Percentiles rank a stretch among this genome's conserved stretches.
phyloP scores from a whole-genome alignment of 2,329 filamentous ascomycete species.

The Paecilomyces sp. region DNA sequence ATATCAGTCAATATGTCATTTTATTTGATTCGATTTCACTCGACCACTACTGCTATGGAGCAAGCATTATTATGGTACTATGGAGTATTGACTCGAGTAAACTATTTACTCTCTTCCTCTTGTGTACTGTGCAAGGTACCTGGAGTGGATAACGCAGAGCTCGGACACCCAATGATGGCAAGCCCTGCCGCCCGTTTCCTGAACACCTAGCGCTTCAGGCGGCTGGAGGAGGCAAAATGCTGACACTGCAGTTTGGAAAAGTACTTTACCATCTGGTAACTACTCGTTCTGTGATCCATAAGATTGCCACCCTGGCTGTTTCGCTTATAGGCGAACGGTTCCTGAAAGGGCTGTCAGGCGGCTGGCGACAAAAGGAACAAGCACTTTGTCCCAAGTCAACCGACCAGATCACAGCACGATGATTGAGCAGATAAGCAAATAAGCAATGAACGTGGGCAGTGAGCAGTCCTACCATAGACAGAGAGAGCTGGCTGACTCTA shows the following conservation, averaged over 20 bases:
- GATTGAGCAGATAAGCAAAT: too few species aligned
- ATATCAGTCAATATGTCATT: too few species aligned
- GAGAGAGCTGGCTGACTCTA: background rate
- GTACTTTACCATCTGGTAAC: too few species aligned
- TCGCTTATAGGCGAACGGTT: background rate
- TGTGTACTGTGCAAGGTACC: background rate
- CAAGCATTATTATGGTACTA: background rate
- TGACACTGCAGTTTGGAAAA: too few species aligned
- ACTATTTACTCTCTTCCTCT: too few species aligned
- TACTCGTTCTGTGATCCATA: background rate
- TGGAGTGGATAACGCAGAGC: background rate
- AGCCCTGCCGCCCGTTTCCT: background rate
- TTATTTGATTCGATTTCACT: too few species aligned
- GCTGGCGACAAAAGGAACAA: background rate
- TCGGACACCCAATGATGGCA: background rate
- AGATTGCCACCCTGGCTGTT: background rate
- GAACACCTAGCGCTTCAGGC: background rate
- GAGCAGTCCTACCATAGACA: too few species aligned
- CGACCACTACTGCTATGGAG: too few species aligned
- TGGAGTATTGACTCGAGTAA: too few species aligned
- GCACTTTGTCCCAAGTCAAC: background rate
- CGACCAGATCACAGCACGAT: too few species aligned
- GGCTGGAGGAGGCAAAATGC: background rate
- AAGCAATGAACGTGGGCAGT: too few species aligned
- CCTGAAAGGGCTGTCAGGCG: background rate